Evolutionary conservation across 148 eudicot genomes (phyloP), one percentile per base, ranked within the genome.

Genomic region (Chenopodium quinoa): DNA sequence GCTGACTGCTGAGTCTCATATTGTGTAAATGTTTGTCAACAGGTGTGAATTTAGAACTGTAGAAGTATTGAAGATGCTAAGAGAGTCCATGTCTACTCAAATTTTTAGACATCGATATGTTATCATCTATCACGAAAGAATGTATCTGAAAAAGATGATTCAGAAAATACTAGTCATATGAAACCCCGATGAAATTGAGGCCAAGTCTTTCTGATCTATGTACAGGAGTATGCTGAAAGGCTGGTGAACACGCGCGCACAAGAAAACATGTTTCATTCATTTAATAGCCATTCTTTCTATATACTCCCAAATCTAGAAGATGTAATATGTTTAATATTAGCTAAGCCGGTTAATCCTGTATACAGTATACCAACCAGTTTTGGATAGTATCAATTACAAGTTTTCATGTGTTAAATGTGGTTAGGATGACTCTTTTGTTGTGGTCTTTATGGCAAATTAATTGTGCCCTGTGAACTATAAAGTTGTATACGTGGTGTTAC

Each of bases 41-140:
- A 84, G 86, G 80, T 80, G 81, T 84, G 80, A 64, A 40, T 62
- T 80, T n/a, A 12, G 77, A 67, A 79, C 46, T 69, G 78, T 54
- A 63, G 17, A 76, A 75, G 60, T 31, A 68, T 44, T 54, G 73
- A 56, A 58, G 54, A 77, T 75, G 83, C 73, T 27, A 32, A 48
- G 56, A 16, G 40, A 60, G 40, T 56, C 10, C 66, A 1, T 22
- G 65, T 48, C 46, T 63, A n/a, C 14, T 60, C 54, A 31, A 80
- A 47, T 12, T 37, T 3, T 48, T 73, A 37, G 23, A 31, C 37
- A 44, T 25, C 20, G 56, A 29, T 64, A 29, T 75, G 68, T 68
- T 46, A 78, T 67, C 48, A n/a, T 25, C 17, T 23, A 37, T 56
- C 29, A 60, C 34, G 46, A 27, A 31, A 75, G 52, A 64, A 8